Percentiles rank a stretch among this genome's conserved stretches.
Conservation (phyloP, 306 rosid genomes). For the Parietaria judaica region DNA sequence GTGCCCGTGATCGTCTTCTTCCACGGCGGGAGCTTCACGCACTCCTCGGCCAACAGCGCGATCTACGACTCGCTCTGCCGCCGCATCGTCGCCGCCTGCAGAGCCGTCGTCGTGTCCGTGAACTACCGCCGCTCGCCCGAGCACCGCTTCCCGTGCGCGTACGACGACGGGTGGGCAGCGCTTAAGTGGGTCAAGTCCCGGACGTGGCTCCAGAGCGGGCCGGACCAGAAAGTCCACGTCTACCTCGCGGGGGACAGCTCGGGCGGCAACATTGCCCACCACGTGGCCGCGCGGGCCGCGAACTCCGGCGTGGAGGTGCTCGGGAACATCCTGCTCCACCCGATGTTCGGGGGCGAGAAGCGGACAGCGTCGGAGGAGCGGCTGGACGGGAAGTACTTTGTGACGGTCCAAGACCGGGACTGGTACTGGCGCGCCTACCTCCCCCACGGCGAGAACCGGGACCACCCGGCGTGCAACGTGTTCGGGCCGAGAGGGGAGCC, state of each 20-base stretch:
- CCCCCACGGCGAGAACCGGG: constrained; percentile 79
- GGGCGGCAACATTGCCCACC: constrained; percentile 82
- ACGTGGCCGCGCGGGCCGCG: constrained; percentile 62
- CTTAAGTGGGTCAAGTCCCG: constrained; percentile 77
- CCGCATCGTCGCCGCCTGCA: constrained; percentile 52
- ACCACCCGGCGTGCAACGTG: constrained; percentile 75
- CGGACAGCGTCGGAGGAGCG: constrained; percentile 55
- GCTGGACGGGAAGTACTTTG: constrained; percentile 80
- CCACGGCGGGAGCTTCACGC: constrained; percentile 92
- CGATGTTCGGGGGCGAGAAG: constrained; percentile 65
- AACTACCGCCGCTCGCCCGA: constrained; percentile 81
- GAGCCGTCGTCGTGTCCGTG: constrained; percentile 77
- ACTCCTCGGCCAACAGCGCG: constrained; percentile 83
- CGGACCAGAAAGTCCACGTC: constrained; percentile 62
- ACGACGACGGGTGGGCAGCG: constrained; percentile 81
- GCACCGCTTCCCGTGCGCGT: constrained; percentile 67
- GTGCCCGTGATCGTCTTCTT: constrained; percentile 77
- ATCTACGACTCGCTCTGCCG: constrained; percentile 88
- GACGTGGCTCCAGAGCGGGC: constrained; percentile 74
- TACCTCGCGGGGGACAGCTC: constrained; percentile 86
- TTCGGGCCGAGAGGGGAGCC: constrained; percentile 59
- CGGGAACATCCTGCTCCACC: constrained; percentile 84
- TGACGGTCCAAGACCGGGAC: constrained; percentile 69
- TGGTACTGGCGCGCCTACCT: constrained; percentile 96
- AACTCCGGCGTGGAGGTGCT: constrained; percentile 58